A percentile compares a stretch with the other conserved stretches of the same genome.
These are phyloP conservation scores for Wickerhamiella dianesei DNA, from an alignment of 805 yeast genomes.

Conservation along the genomic window DNA sequence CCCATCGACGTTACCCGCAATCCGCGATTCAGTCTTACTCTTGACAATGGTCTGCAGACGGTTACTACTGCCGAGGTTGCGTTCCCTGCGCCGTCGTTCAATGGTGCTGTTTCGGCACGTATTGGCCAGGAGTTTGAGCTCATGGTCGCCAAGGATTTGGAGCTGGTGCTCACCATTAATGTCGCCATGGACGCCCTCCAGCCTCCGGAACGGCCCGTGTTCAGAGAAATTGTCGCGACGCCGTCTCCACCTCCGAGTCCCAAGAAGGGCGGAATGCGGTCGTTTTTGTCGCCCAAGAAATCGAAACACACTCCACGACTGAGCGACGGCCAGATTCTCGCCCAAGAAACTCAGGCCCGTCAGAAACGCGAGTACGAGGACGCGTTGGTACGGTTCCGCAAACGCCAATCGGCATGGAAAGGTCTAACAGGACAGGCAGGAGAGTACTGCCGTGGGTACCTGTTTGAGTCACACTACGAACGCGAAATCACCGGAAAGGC, in stretches of 20 bases:
- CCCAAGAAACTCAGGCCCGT: background rate
- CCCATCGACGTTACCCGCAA: conserved; percentile 18
- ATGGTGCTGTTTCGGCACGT: conserved; percentile 10
- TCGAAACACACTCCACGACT: conserved; percentile 3
- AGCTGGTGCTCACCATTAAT: conserved; percentile 60
- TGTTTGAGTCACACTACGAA: conserved; percentile 48
- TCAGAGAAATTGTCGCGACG: background rate
- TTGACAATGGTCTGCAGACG: conserved; percentile 22
- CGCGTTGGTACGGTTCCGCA: conserved; percentile 13
- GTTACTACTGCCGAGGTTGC: conserved; percentile 18
- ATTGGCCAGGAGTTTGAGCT: conserved; percentile 62
- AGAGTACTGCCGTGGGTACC: conserved; percentile 68
- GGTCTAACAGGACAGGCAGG: conserved; percentile 68
- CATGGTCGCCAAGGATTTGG: conserved; percentile 45
- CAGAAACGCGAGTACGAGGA: conserved; percentile 12
- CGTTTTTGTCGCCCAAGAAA: conserved; percentile 18
- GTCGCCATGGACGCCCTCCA: conserved; percentile 35
- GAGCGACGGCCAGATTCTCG: background rate
- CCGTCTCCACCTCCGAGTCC: conserved; percentile 10
- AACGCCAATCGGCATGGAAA: conserved; percentile 35
- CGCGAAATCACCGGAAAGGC: conserved; percentile 41
- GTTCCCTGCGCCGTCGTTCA: conserved; percentile 13
- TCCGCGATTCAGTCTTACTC: conserved; percentile 18
- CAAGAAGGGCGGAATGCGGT: conserved; percentile 15
- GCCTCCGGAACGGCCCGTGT: conserved; percentile 14